A percentile compares a stretch with the other conserved stretches of the same genome.
Evolutionary conservation across 805 yeast species (phyloP).

Genomic region (Ogataea glucozyma): DNA sequence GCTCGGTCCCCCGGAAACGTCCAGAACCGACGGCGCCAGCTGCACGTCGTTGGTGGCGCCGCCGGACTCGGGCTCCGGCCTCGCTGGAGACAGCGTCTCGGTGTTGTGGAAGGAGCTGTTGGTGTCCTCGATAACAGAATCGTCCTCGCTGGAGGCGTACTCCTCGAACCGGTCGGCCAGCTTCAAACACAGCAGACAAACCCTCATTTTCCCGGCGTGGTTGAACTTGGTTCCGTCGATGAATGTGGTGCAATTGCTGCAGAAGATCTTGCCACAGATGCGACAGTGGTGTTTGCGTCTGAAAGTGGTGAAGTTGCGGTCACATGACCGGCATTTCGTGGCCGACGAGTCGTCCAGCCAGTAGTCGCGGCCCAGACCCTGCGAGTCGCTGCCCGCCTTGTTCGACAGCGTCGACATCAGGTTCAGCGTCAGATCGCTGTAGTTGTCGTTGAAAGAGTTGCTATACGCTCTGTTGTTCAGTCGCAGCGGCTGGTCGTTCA

Average conservation of each 20-base stretch:
- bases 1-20: no score
- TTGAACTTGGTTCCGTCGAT: slow-evolving; percentile 66
- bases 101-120: slow-evolving; percentile 24
- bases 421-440: slow-evolving; percentile 28
- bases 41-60: slow-evolving; percentile 6
- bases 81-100: slow-evolving; percentile 20
- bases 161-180: slow-evolving; percentile 68
- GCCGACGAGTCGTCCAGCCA: slow-evolving; percentile 98
- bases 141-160: slow-evolving; percentile 60
- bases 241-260: slow-evolving; percentile 77
- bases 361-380: slow-evolving; percentile 69
- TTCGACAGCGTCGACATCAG: slow-evolving; percentile 25
- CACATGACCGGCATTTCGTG: slow-evolving; percentile 82
- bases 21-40: slow-evolving; percentile 12
- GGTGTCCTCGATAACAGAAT: slow-evolving; percentile 44
- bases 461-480: slow-evolving; percentile 11
- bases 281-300: slow-evolving; percentile 93
- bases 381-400: slow-evolving; percentile 22
- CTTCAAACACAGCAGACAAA: slow-evolving; percentile 70
- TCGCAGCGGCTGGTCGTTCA: slow-evolving; percentile 23
- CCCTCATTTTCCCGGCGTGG: slow-evolving; percentile 68
- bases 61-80: slow-evolving; percentile 17
- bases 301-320: slow-evolving; percentile 76
- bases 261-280: slow-evolving; percentile 93
- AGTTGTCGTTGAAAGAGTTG: slow-evolving; percentile 14